Base-by-base conservation (phyloP, 83 land plant genomes). In the Larix sibirica region DNA sequence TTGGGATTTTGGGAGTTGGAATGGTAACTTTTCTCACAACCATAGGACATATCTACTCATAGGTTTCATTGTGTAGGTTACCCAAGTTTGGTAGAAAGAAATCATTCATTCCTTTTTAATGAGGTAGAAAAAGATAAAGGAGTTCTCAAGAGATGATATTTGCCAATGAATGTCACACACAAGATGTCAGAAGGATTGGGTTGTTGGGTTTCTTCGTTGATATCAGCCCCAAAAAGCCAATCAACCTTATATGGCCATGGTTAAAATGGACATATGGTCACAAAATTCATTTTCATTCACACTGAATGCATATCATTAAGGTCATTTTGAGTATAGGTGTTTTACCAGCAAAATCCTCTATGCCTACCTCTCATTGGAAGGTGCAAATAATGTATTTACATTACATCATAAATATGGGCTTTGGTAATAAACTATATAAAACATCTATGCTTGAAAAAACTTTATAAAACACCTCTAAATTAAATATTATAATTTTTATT, bases 121-220 rank as follows among this genome's bases (percentile, higher is more conserved):
- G 18, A 40, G 14, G n/a, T 40, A 17, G 42, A 16, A 8, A 31
- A 36, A 71, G n/a, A 71, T 3, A 71, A 71, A 71, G 8, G 54
- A 13, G 9, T 42, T 38, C 21, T 6, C 50, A 17, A 69, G 42
- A 33, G 7, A 18, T 17, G 40, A 1, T 5, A 10, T 42, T 69
- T 31, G 31, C 74, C 17, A 31, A 71, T 18, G 24, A 9, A 50
- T 12, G 56, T 50, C 56, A 50, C 56, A 50, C 9, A 50, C 13
- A 50, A 38, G 76, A 71, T 54, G 38, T 71, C 76, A 42, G 44
- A 71, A 26, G 16, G 73, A 69, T n/a, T 47, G 38, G 76, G 23
- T 6, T 71, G 21, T 6, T n/a, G 54, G 54, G 50, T 18, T 42
- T 21, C 54, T 31, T 71, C 8, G 18, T 38, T 31, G 54, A 71